A percentile compares a stretch with the other conserved stretches of the same genome.
Evolutionary conservation across 2,329 filamentous ascomycete species (phyloP).

Genomic region (Rhynchosporium graminicola): DNA sequence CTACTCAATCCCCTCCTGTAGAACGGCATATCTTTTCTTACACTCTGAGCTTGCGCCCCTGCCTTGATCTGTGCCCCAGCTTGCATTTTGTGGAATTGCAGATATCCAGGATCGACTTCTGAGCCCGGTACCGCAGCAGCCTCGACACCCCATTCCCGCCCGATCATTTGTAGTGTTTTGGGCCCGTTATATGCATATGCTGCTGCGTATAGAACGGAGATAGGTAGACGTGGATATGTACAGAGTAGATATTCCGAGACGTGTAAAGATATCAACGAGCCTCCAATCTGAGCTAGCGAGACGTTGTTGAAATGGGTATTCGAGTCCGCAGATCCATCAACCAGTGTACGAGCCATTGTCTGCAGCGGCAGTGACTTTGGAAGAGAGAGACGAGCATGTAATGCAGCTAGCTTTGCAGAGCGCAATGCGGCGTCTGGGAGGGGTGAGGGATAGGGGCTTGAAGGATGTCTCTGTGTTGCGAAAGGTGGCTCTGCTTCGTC

Average conservation of each 20-base stretch:
- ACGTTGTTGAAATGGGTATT: slow-evolving; percentile 85
- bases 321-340: slow-evolving; percentile 81
- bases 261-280: slow-evolving; percentile 84
- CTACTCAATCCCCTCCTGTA: slow-evolving; percentile 73
- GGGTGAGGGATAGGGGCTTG: slow-evolving; percentile 61
- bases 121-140: slow-evolving; percentile 80
- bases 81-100: slow-evolving; percentile 69
- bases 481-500: not conserved
- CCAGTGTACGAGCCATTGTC: slow-evolving; percentile 81
- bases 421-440: slow-evolving; percentile 63
- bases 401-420: slow-evolving; percentile 88
- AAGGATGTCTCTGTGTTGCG: slow-evolving; percentile 43
- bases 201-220: slow-evolving; percentile 82
- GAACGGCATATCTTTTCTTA: slow-evolving; percentile 52
- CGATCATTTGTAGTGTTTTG: slow-evolving; percentile 70
- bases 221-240: slow-evolving; percentile 87
- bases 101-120: slow-evolving; percentile 87
- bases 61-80: slow-evolving; percentile 43
- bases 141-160: slow-evolving; percentile 90
- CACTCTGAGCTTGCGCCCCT: slow-evolving; percentile 53
- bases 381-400: slow-evolving; percentile 86
- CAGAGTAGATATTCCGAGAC: slow-evolving; percentile 84
- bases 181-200: slow-evolving; percentile 82
- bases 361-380: slow-evolving; percentile 79
- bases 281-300: slow-evolving; percentile 77